phyloP scores from a whole-genome alignment of 306 rosid genomes.

The Vachellia pachyceras region DNA sequence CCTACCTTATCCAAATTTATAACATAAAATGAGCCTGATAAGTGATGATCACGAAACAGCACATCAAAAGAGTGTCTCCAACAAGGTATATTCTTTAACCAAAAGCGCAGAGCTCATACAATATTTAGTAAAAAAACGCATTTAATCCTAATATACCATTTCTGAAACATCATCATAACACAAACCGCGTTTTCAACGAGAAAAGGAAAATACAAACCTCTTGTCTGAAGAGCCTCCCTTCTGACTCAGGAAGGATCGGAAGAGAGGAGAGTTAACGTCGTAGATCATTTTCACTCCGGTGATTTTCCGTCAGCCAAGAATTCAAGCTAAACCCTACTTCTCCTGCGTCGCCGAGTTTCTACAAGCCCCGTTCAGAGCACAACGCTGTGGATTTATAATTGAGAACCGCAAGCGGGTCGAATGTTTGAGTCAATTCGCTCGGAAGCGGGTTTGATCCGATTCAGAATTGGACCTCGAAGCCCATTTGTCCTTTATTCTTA shows the following conservation, averaged over 20 bases:
- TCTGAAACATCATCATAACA: neutral
- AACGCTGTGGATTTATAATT: neutral
- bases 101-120: neutral
- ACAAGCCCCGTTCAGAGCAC: neutral
- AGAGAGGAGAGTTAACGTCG: constrained; percentile 95
- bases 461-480: too few relatives aligned
- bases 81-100: neutral
- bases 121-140: neutral
- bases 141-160: neutral
- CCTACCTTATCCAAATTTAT: neutral
- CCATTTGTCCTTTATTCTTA: too few relatives aligned
- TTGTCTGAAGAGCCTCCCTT: constrained; percentile 94
- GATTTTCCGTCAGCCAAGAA: neutral
- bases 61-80: neutral
- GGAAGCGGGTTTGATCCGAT: neutral
- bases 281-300: constrained; percentile 67
- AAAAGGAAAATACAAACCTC: constrained; percentile 58
- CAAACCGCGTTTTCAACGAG: neutral
- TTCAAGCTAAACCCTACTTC: constrained; percentile 54
- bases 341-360: neutral
- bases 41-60: neutral
- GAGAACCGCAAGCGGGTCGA: neutral
- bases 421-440: too few relatives aligned
- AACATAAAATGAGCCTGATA: neutral
- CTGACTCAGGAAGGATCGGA: constrained; percentile 99